Percentiles rank a stretch among this genome's conserved stretches.
These are phyloP conservation scores for Hortaea werneckii DNA, from an alignment of 2,329 filamentous ascomycete species.

Conservation along the genomic window DNA sequence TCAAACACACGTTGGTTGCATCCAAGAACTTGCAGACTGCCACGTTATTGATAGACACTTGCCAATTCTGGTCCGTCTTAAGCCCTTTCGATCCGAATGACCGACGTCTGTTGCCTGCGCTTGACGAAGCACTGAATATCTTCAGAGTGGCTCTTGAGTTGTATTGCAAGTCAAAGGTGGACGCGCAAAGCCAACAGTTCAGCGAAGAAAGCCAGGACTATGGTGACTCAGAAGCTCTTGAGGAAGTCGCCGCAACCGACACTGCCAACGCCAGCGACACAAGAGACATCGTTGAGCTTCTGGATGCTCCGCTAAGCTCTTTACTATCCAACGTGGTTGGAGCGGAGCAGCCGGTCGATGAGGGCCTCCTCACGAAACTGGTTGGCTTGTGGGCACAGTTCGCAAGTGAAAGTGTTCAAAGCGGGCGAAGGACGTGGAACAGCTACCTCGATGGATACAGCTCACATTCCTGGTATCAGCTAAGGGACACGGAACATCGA, in stretches of 20 bases:
- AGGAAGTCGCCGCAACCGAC: constrained; percentile 27
- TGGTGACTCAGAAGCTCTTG: constrained; percentile 47
- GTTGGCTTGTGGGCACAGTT: constrained; percentile 47
- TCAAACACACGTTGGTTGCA: constrained; percentile 39
- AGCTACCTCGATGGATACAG: constrained; percentile 47
- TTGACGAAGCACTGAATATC: constrained; percentile 42
- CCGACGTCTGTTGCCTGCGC: constrained; percentile 32
- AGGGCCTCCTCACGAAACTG: constrained; percentile 41
- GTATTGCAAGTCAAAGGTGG: constrained; percentile 9
- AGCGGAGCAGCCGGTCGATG: constrained; percentile 45
- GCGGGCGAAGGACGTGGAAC: constrained; percentile 40
- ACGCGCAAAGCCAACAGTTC: constrained; percentile 21
- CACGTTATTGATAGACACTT: constrained; percentile 28
- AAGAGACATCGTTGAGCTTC: constrained; percentile 28
- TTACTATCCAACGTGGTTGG: constrained; percentile 54
- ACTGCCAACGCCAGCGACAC: background rate
- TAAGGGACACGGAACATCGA: constrained; percentile 36
- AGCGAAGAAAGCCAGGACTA: constrained; percentile 57
- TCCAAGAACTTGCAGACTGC: constrained; percentile 14
- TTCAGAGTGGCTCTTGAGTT: constrained; percentile 31
- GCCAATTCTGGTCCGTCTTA: constrained; percentile 33
- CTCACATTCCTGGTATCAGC: constrained; percentile 39
- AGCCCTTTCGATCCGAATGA: constrained; percentile 40
- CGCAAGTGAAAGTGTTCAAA: constrained; percentile 37
- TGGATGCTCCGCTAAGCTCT: constrained; percentile 41